A percentile compares a stretch with the other conserved stretches of the same genome.
These are phyloP conservation scores for Ceratocystis colombiana DNA, from an alignment of 2,329 filamentous ascomycete genomes.

Conservation along the genomic window DNA sequence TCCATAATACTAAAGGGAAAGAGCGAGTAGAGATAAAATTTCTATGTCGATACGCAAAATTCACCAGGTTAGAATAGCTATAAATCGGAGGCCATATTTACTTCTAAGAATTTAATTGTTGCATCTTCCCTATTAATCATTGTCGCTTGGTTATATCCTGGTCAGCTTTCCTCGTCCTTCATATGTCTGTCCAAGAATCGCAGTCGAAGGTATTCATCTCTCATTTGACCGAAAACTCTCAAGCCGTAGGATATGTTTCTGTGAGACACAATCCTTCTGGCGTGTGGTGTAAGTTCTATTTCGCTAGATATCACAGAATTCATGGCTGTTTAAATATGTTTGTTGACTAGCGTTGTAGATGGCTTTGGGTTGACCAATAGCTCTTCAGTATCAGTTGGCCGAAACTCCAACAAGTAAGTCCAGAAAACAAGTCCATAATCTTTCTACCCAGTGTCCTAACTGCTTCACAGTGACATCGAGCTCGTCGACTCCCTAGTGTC, in stretches of 20 bases:
- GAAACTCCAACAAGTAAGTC: slow-evolving; percentile 19
- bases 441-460: background rate
- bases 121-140: too few relatives aligned
- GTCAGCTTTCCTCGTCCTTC: background rate
- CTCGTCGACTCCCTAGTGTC: slow-evolving; percentile 21
- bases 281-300: slow-evolving; percentile 15
- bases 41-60: too few relatives aligned
- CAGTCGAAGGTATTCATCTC: background rate
- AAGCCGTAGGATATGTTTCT: slow-evolving; percentile 16
- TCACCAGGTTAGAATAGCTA: too few relatives aligned
- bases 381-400: slow-evolving; percentile 18
- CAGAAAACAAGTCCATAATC: too few relatives aligned
- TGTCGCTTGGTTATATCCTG: too few relatives aligned
- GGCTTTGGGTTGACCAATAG: slow-evolving; percentile 19
- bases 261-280: slow-evolving; percentile 19
- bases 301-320: background rate
- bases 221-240: background rate
- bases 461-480: slow-evolving; percentile 11
- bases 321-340: background rate
- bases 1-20: too few relatives aligned
- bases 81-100: too few relatives aligned
- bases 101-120: too few relatives aligned
- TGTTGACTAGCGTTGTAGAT: slow-evolving; percentile 14
- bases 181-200: background rate
- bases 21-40: too few relatives aligned